phyloP scores from a whole-genome alignment of 2,329 filamentous ascomycete genomes.

The Sporothrix pallida region DNA sequence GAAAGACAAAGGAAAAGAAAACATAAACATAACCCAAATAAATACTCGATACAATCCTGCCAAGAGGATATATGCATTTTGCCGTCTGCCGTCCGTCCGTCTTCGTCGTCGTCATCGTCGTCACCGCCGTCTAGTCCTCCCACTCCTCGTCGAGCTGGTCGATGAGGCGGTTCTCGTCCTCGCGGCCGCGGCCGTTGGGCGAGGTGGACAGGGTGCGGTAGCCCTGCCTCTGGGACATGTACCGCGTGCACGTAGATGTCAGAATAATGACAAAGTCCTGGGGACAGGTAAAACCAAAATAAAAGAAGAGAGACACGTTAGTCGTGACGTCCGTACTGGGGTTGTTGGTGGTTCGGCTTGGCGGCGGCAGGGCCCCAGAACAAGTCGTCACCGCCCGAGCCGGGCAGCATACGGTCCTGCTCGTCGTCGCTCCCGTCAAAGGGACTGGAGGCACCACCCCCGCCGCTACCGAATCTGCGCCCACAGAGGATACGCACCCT shows the following conservation, averaged over 20 bases:
- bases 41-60: slow-evolving; percentile 21
- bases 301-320: slow-evolving; percentile 38
- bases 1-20: background rate
- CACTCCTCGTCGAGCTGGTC: slow-evolving; percentile 97
- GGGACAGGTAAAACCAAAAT: slow-evolving; percentile 1
- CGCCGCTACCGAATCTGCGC: slow-evolving; percentile 14
- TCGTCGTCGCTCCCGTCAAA: slow-evolving; percentile 2
- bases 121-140: slow-evolving; percentile 61
- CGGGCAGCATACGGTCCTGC: slow-evolving; percentile 19
- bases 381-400: slow-evolving; percentile 20
- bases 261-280: slow-evolving; percentile 71
- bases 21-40: slow-evolving; percentile 2
- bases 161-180: slow-evolving; percentile 92
- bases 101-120: background rate
- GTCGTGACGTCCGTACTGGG: slow-evolving; percentile 30
- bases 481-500: slow-evolving; percentile 62
- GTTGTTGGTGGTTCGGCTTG: slow-evolving; percentile 14
- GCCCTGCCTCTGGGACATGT: slow-evolving; percentile 67
- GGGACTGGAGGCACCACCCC: background rate
- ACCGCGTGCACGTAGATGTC: slow-evolving; percentile 71
- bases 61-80: background rate
- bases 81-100: background rate
- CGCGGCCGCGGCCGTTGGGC: slow-evolving; percentile 59
- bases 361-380: slow-evolving; percentile 17
- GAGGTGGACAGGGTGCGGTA: slow-evolving; percentile 69